A percentile compares a stretch with the other conserved stretches of the same genome.
Conservation (phyloP, 441 rosid species). For the Populus hybrid region DNA sequence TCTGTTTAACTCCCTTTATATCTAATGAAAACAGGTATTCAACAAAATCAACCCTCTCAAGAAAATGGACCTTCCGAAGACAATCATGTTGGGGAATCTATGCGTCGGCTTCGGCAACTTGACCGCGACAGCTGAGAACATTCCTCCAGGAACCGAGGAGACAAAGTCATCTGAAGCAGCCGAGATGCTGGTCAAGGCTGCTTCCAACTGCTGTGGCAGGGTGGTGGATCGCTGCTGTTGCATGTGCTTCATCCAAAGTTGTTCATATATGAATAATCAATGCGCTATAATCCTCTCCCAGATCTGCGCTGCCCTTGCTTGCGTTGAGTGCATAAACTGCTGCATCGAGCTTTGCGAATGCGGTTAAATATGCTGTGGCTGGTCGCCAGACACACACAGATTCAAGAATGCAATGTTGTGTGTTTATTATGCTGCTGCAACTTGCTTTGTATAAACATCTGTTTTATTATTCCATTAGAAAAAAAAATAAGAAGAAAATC, state of each 20-base stretch:
- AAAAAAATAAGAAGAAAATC: too few relatives aligned
- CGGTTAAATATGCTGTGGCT: conserved; percentile 4
- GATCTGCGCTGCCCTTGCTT: conserved; percentile 77
- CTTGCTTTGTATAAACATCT: not conserved
- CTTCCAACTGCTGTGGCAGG: conserved; percentile 44
- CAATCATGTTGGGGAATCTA: conserved; percentile 46
- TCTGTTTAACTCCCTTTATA: not conserved
- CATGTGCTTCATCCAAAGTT: conserved; percentile 70
- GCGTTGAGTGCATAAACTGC: conserved; percentile 68
- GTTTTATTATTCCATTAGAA: not conserved
- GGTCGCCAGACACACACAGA: not conserved
- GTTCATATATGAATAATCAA: conserved; percentile 53
- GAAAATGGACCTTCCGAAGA: conserved; percentile 31
- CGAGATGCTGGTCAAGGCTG: conserved; percentile 49
- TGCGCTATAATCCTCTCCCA: conserved; percentile 56
- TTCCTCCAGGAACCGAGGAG: conserved; percentile 60
- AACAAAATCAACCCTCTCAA: conserved; percentile 38
- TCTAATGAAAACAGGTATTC: conserved; percentile 29
- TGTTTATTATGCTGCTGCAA: not conserved
- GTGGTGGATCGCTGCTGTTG: conserved; percentile 62
- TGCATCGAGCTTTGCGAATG: conserved; percentile 74
- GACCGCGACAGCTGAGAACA: conserved; percentile 50
- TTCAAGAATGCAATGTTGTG: not conserved
- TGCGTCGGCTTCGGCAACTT: conserved; percentile 79
- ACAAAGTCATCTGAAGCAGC: conserved; percentile 52